These are phyloP conservation scores for Amborella trichopoda DNA, from an alignment of 164 flowering plant genomes.

Conservation along the genomic window DNA sequence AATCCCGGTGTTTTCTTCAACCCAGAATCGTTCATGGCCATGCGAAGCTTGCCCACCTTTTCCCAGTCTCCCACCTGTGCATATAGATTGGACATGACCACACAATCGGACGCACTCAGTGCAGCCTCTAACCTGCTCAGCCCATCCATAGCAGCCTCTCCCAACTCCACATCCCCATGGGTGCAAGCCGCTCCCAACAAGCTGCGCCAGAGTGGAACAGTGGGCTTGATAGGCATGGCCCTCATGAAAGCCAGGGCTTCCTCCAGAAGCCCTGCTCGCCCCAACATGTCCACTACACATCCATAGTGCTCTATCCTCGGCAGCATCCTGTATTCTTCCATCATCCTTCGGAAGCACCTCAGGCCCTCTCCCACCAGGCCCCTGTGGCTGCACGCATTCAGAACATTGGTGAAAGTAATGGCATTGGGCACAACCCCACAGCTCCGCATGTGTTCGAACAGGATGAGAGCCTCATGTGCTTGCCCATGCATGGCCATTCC, in stretches of 20 bases:
- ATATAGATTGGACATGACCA: slow-evolving; percentile 2
- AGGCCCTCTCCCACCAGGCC: too few species aligned
- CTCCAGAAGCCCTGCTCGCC: slow-evolving; percentile 1
- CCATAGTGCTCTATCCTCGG: slow-evolving; percentile 4
- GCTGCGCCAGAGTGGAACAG: slow-evolving; percentile 1
- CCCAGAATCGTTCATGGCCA: slow-evolving; percentile 1
- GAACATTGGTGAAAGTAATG: too few species aligned
- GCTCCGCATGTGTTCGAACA: too few species aligned
- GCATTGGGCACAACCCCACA: too few species aligned
- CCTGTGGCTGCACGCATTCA: too few species aligned
- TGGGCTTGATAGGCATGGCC: not conserved
- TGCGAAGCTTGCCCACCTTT: slow-evolving; percentile 1
- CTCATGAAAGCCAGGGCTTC: not conserved
- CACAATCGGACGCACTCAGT: not conserved
- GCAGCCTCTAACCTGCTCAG: not conserved
- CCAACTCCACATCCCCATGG: not conserved
- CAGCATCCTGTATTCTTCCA: not conserved
- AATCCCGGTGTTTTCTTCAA: slow-evolving; percentile 2
- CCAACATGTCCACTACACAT: slow-evolving; percentile 1
- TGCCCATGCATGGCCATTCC: too few species aligned
- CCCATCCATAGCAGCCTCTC: not conserved
- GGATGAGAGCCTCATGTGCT: too few species aligned
- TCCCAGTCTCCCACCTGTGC: slow-evolving; percentile 1
- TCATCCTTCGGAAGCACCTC: not conserved
- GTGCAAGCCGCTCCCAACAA: slow-evolving; percentile 3